phyloP scores from a whole-genome alignment of 768 basidiomycete genomes.

The Saitozyma sp. region DNA sequence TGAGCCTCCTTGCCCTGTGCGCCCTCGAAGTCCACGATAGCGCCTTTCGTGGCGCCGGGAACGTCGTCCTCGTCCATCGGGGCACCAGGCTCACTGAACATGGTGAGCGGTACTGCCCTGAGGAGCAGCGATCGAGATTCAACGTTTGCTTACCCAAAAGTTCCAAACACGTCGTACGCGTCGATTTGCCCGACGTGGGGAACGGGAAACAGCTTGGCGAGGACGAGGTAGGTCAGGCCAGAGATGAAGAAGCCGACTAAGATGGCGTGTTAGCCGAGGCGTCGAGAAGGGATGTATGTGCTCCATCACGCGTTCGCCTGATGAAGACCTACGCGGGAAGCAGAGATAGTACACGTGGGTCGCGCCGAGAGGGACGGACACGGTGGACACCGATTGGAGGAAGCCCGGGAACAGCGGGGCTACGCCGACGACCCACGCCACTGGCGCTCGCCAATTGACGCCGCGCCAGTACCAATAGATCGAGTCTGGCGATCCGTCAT shows the following conservation, averaged over 20 bases:
- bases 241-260: constrained; percentile 33
- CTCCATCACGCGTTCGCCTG: neutral
- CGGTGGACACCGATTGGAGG: constrained; percentile 20
- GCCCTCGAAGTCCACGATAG: neutral
- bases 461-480: constrained; percentile 29
- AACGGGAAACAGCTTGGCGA: constrained; percentile 33
- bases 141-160: constrained; percentile 25
- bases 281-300: neutral
- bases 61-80: neutral
- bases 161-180: constrained; percentile 35
- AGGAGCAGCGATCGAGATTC: neutral
- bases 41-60: neutral
- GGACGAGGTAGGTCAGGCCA: constrained; percentile 16
- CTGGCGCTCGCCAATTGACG: constrained; percentile 31
- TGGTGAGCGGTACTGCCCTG: neutral
- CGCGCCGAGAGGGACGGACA: constrained; percentile 11
- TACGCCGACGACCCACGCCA: constrained; percentile 32
- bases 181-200: constrained; percentile 29
- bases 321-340: constrained; percentile 17
- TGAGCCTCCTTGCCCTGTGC: too few relatives aligned
- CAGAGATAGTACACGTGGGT: constrained; percentile 20
- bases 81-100: neutral
- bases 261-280: neutral
- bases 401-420: constrained; percentile 44
- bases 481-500: constrained; percentile 20